Evolutionary conservation across 352 stramenopile genomes (phyloP).

Genomic region (Elongisporangium prolatum): DNA sequence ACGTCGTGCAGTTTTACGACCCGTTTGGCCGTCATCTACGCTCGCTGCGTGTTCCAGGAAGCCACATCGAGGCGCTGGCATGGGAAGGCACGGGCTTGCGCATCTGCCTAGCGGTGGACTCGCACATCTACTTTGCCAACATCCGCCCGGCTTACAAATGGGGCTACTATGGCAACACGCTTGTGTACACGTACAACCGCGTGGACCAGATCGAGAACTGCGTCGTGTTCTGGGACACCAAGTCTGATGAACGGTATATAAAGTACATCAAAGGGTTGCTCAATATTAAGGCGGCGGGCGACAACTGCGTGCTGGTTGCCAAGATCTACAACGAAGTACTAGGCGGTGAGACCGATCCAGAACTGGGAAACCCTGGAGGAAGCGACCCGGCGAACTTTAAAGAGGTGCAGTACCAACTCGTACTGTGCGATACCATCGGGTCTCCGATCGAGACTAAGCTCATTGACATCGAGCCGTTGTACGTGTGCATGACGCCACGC

Average conservation of each 20-base stretch:
- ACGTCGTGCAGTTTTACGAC: constrained; percentile 92
- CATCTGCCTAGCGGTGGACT: constrained; percentile 92
- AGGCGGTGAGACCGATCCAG: constrained; percentile 15
- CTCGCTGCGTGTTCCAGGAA: constrained; percentile 86
- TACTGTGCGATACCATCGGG: constrained; percentile 84
- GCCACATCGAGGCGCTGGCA: constrained; percentile 79
- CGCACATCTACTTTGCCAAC: constrained; percentile 95
- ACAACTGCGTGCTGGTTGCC: constrained; percentile 85
- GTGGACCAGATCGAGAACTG: constrained; percentile 84
- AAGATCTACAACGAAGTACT: constrained; percentile 80
- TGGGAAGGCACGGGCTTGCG: constrained; percentile 91
- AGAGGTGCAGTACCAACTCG: constrained; percentile 79
- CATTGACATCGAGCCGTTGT: constrained; percentile 81
- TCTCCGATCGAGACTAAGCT: constrained; percentile 83
- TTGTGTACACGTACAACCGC: constrained; percentile 91
- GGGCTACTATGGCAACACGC: constrained; percentile 85
- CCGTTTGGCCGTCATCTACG: constrained; percentile 83
- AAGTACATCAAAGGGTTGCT: constrained; percentile 85
- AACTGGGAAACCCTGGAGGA: constrained; percentile 12
- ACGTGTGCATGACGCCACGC: constrained; percentile 82
- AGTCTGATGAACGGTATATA: constrained; percentile 77
- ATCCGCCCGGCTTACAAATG: constrained; percentile 91
- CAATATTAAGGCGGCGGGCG: constrained; percentile 71
- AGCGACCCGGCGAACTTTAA: constrained; percentile 27
- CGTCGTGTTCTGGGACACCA: constrained; percentile 91